phyloP scores from a whole-genome alignment of 441 rosid genomes.

The Mallotus repandus region DNA sequence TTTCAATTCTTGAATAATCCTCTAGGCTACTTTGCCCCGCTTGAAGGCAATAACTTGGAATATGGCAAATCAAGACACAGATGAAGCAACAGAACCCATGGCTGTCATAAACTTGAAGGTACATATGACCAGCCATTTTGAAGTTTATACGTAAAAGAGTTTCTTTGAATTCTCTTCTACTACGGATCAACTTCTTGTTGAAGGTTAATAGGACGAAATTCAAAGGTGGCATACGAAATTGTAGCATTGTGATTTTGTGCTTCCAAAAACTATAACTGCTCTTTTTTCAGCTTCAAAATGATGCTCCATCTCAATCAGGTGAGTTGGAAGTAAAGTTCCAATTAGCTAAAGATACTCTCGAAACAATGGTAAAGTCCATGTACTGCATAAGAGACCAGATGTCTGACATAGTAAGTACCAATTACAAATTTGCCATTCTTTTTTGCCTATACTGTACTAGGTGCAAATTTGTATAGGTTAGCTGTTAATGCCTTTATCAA shows the following conservation, averaged over 20 bases:
- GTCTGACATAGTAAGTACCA: slow-evolving; percentile 34
- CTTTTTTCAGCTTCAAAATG: slow-evolving; percentile 47
- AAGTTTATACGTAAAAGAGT: neutral
- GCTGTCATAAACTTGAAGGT: slow-evolving; percentile 62
- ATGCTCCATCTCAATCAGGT: slow-evolving; percentile 32
- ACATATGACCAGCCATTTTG: slow-evolving; percentile 1
- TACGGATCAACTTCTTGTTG: neutral
- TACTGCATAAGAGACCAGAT: slow-evolving; percentile 45
- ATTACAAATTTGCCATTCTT: slow-evolving; percentile 6
- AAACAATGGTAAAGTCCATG: slow-evolving; percentile 44
- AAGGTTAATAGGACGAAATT: neutral
- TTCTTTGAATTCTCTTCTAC: neutral
- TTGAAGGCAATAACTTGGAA: slow-evolving; percentile 60
- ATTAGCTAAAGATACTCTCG: slow-evolving; percentile 43
- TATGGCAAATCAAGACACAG: slow-evolving; percentile 36
- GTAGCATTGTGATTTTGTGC: neutral
- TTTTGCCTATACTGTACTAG: neutral
- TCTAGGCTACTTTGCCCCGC: slow-evolving; percentile 44
- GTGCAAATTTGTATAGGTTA: slow-evolving; percentile 8
- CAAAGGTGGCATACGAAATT: neutral
- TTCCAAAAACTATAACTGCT: neutral
- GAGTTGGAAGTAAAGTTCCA: slow-evolving; percentile 51
- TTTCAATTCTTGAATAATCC: neutral
- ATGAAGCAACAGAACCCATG: slow-evolving; percentile 33
- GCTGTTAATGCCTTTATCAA: slow-evolving; percentile 4